A percentile compares a stretch with the other conserved stretches of the same genome.
Conservation (phyloP, 2,329 filamentous ascomycete genomes). For the Kalmusia sp. region DNA sequence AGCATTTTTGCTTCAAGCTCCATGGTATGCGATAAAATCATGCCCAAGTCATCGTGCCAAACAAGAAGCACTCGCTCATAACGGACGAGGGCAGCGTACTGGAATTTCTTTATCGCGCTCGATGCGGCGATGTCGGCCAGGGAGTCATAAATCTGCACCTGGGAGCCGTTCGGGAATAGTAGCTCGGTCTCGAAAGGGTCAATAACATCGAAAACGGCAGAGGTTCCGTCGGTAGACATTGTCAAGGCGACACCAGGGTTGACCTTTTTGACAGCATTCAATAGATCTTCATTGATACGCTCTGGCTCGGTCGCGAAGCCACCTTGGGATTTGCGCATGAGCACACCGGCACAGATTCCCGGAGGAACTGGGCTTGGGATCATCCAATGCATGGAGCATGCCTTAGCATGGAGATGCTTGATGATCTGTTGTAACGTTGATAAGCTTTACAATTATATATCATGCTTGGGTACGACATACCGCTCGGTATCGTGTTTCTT, state of each 20-base stretch:
- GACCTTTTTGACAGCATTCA: conserved; percentile 53
- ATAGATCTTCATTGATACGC: conserved; percentile 46
- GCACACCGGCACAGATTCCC: conserved; percentile 63
- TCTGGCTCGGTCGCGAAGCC: conserved; percentile 67
- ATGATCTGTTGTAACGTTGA: conserved; percentile 26
- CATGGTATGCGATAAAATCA: conserved; percentile 72
- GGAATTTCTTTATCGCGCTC: conserved; percentile 73
- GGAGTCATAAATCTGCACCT: conserved; percentile 57
- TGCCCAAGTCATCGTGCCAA: conserved; percentile 79
- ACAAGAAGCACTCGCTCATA: conserved; percentile 75
- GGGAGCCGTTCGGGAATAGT: conserved; percentile 48
- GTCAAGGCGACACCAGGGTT: conserved; percentile 58
- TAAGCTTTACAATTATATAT: no score
- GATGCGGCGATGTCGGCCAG: conserved; percentile 51
- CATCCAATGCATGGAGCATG: conserved; percentile 32
- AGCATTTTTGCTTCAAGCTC: conserved; percentile 78
- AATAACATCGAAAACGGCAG: conserved; percentile 53
- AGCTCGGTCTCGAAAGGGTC: conserved; percentile 53
- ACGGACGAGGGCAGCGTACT: conserved; percentile 80
- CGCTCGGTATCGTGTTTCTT: conserved; percentile 31
- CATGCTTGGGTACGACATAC: conserved; percentile 19
- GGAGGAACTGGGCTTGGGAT: conserved; percentile 18
- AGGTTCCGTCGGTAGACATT: conserved; percentile 57
- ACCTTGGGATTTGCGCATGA: conserved; percentile 71
- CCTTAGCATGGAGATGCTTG: conserved; percentile 35